A percentile compares a stretch with the other conserved stretches of the same genome.
These are phyloP conservation scores for Beauveria asiatica DNA, from an alignment of 2,329 filamentous ascomycete genomes.

Conservation along the genomic window DNA sequence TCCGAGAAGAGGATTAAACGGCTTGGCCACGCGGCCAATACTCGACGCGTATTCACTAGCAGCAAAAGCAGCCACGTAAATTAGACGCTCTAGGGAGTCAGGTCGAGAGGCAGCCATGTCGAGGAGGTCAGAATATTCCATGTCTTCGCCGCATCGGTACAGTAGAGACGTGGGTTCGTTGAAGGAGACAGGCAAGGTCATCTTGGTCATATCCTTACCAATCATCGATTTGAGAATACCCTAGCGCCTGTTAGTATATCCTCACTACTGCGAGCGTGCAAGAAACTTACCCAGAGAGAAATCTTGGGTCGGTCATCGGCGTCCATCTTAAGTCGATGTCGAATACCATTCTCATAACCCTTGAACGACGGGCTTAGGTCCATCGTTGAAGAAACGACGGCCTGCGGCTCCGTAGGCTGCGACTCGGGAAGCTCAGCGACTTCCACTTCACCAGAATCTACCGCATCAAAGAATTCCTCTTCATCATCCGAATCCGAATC, in stretches of 20 bases:
- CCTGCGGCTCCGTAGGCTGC: slow-evolving; percentile 10
- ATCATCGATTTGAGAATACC: slow-evolving; percentile 99
- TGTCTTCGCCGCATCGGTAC: slow-evolving; percentile 91
- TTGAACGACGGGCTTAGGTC: slow-evolving; percentile 73
- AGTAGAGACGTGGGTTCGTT: slow-evolving; percentile 95
- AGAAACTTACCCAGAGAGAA: slow-evolving; percentile 74
- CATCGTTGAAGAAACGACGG: slow-evolving; percentile 33
- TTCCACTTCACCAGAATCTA: slow-evolving; percentile 86
- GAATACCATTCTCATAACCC: slow-evolving; percentile 85
- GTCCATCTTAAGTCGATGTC: slow-evolving; percentile 76
- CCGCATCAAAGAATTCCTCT: slow-evolving; percentile 94
- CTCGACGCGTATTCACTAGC: slow-evolving; percentile 96
- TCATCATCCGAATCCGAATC: slow-evolving; percentile 76
- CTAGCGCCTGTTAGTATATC: slow-evolving; percentile 37
- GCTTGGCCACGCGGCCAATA: slow-evolving; percentile 92
- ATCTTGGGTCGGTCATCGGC: slow-evolving; percentile 89
- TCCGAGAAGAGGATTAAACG: slow-evolving; percentile 91
- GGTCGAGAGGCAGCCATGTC: slow-evolving; percentile 77
- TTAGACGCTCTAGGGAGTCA: slow-evolving; percentile 83
- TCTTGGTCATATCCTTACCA: slow-evolving; percentile 99
- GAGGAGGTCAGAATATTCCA: slow-evolving; percentile 93
- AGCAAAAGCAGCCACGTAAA: slow-evolving; percentile 93
- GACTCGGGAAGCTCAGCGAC: slow-evolving; percentile 53
- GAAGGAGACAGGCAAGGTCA: slow-evolving; percentile 96
- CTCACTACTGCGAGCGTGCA: not conserved